phyloP scores from a whole-genome alignment of 176 grass and related monocot genomes.

The Cocos nucifera region DNA sequence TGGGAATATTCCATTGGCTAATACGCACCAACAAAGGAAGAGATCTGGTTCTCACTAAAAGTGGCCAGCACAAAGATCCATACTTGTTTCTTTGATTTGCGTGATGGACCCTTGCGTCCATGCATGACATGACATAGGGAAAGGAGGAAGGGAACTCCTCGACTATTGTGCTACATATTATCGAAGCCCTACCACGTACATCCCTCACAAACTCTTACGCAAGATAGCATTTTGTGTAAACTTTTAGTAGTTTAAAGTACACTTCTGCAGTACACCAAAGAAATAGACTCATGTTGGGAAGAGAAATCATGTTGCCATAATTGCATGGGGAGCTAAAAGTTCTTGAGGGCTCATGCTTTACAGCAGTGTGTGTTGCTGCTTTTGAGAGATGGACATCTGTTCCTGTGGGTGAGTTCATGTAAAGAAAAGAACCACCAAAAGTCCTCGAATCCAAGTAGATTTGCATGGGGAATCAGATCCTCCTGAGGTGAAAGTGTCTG shows the following conservation, averaged over 20 bases:
- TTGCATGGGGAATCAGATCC: constrained; percentile 7
- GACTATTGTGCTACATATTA: too few relatives aligned
- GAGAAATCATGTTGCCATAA: constrained; percentile 2
- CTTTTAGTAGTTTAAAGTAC: not conserved
- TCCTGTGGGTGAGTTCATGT: too few relatives aligned
- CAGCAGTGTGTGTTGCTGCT: not conserved
- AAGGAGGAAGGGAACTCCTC: not conserved
- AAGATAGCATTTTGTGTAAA: not conserved
- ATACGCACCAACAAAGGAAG: not conserved
- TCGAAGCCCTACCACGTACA: not conserved
- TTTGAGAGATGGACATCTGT: not conserved
- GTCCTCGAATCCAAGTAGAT: not conserved
- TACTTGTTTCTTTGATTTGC: not conserved
- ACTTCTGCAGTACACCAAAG: too few relatives aligned
- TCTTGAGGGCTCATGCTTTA: not conserved
- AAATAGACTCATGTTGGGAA: not conserved
- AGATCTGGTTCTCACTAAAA: not conserved
- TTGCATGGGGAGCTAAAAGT: not conserved
- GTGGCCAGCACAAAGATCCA: not conserved
- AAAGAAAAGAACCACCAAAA: too few relatives aligned
- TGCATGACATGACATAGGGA: not conserved
- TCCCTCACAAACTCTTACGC: not conserved
- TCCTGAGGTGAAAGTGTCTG: not conserved
- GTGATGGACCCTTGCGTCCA: not conserved
- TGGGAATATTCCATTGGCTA: not conserved